phyloP scores from a whole-genome alignment of 2,329 filamentous ascomycete genomes.

The Trichoderma sp. region DNA sequence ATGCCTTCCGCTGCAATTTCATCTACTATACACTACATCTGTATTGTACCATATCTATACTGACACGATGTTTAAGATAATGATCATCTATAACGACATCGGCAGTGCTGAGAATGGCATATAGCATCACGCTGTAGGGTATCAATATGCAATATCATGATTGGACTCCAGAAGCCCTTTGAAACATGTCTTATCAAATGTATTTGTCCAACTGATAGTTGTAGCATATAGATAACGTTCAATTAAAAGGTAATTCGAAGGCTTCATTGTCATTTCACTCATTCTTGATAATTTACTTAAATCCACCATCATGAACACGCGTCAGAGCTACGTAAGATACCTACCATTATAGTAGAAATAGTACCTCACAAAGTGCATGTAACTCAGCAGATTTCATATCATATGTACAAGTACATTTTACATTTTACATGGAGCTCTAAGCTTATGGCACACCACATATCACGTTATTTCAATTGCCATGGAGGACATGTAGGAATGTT shows the following conservation, averaged over 20 bases:
- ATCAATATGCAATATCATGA: background rate
- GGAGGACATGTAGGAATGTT: background rate
- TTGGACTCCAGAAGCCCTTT: accelerated
- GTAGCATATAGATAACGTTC: background rate
- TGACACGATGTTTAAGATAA: background rate
- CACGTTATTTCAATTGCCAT: background rate
- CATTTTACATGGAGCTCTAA: background rate
- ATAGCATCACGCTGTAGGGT: background rate
- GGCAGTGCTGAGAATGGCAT: background rate
- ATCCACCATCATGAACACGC: background rate
- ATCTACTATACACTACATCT: background rate
- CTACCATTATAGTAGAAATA: background rate
- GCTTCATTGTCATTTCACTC: background rate
- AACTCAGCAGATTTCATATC: background rate
- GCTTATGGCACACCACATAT: background rate
- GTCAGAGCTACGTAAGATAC: background rate
- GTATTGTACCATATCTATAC: background rate
- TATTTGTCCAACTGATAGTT: background rate
- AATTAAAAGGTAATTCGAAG: accelerated
- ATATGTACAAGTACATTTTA: background rate
- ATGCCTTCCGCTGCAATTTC: background rate
- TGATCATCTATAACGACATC: background rate
- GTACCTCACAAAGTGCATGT: background rate
- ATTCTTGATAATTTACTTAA: background rate
- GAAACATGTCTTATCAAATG: background rate